Conservation (phyloP, 352 stramenopile genomes). For the Pythium folliculosum region DNA sequence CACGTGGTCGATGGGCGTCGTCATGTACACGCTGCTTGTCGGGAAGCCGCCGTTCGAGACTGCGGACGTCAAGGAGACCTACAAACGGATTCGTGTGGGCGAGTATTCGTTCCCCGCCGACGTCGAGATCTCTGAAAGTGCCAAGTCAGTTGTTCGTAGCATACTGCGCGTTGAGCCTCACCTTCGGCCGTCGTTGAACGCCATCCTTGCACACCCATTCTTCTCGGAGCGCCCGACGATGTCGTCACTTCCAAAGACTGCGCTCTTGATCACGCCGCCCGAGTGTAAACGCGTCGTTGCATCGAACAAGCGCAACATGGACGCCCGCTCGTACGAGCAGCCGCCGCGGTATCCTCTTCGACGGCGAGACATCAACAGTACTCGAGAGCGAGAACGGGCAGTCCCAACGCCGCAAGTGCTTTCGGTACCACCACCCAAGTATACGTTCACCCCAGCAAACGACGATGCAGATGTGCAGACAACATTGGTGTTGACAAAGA, state of each 20-base stretch:
- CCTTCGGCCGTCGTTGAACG: conserved; percentile 65
- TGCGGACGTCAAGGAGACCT: conserved; percentile 97
- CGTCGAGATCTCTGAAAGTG: conserved; percentile 80
- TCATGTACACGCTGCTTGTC: conserved; percentile 97
- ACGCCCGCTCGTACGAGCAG: conserved; percentile 23
- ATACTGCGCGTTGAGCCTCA: conserved; percentile 78
- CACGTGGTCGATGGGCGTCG: conserved; percentile 97
- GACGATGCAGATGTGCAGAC: conserved; percentile 12
- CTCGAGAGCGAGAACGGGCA: conserved; percentile 5
- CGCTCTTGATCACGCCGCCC: conserved; percentile 72
- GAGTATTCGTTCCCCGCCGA: conserved; percentile 95
- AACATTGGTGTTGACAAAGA: conserved; percentile 17
- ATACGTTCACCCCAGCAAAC: background rate
- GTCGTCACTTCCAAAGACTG: conserved; percentile 53
- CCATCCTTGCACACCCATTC: conserved; percentile 82
- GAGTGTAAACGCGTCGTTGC: conserved; percentile 46
- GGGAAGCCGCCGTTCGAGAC: conserved; percentile 98
- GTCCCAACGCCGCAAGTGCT: background rate
- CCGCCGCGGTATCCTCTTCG: conserved; percentile 22
- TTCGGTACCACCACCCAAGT: background rate
- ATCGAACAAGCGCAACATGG: conserved; percentile 33
- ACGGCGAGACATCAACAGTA: conserved; percentile 20
- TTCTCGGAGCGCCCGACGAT: conserved; percentile 63
- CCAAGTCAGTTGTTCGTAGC: conserved; percentile 70
- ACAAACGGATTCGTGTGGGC: conserved; percentile 96